A percentile compares a stretch with the other conserved stretches of the same genome.
Conservation (phyloP, 2,329 filamentous ascomycete species). For the Cladosporium halotolerans region DNA sequence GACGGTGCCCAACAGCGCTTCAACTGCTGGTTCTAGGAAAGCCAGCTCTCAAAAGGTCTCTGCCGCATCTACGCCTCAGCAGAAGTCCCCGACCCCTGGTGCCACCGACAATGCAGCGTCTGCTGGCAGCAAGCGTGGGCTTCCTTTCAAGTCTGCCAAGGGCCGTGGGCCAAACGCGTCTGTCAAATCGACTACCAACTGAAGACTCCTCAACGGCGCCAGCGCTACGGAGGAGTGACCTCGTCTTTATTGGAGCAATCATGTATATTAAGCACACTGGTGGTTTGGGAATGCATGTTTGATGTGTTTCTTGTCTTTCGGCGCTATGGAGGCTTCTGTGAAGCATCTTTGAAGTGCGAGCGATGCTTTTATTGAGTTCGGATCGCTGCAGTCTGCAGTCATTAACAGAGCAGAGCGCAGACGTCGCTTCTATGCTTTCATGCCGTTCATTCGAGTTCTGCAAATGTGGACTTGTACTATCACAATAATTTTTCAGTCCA, state of each 20-base stretch:
- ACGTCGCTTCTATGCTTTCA: slow-evolving; percentile 5
- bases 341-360: not conserved
- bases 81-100: slow-evolving; percentile 1
- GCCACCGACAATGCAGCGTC: slow-evolving; percentile 1
- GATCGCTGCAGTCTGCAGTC: not conserved
- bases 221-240: too few relatives aligned
- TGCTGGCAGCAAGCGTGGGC: slow-evolving; percentile 1
- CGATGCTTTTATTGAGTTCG: not conserved
- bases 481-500: too few relatives aligned
- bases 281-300: not conserved
- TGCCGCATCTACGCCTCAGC: not conserved
- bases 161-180: not conserved
- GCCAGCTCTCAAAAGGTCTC: slow-evolving; percentile 13
- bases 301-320: not conserved
- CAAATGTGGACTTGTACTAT: not conserved
- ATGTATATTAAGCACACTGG: not conserved
- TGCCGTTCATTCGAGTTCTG: not conserved
- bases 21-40: slow-evolving; percentile 11
- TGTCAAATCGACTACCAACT: not conserved
- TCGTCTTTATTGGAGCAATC: too few relatives aligned
- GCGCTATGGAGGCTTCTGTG: not conserved
- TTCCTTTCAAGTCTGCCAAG: not conserved
- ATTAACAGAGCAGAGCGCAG: not conserved
- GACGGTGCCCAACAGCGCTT: slow-evolving; percentile 6
- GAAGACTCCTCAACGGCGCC: not conserved